These are phyloP conservation scores for Blastobotrys attinorum DNA, from an alignment of 805 yeast genomes.

Conservation along the genomic window DNA sequence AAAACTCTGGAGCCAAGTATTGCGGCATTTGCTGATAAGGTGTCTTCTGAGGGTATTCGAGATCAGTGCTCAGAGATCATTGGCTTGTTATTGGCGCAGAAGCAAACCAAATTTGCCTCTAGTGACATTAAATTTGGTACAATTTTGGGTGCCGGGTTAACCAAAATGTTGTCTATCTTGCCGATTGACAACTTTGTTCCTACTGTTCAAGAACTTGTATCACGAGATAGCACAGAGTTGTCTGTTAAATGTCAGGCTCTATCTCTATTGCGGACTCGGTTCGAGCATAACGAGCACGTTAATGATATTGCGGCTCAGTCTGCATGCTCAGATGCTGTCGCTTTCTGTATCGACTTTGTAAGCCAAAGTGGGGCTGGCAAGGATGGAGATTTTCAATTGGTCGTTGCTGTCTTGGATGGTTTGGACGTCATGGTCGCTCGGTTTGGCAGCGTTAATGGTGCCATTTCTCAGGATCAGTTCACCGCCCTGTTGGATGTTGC, in stretches of 20 bases:
- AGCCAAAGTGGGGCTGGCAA: conserved; percentile 12
- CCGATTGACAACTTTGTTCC: conserved; percentile 69
- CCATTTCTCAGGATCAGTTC: too few relatives aligned
- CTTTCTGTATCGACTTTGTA: conserved; percentile 34
- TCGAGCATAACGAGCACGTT: conserved; percentile 57
- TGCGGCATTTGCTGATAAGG: too few relatives aligned
- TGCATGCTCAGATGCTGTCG: conserved; percentile 40
- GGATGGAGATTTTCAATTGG: conserved; percentile 34
- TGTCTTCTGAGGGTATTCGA: neutral
- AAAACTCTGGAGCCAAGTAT: neutral
- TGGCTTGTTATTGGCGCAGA: neutral
- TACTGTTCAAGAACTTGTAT: conserved; percentile 42
- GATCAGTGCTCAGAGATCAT: neutral
- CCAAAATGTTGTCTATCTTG: conserved; percentile 55
- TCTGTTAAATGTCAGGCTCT: conserved; percentile 57
- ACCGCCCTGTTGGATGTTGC: conserved; percentile 38
- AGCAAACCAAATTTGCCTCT: too few relatives aligned
- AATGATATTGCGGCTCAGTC: conserved; percentile 46
- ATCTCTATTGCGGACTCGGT: conserved; percentile 54
- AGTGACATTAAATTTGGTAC: neutral
- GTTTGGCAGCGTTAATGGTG: conserved; percentile 40
- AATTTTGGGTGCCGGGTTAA: conserved; percentile 30
- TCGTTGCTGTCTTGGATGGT: conserved; percentile 65
- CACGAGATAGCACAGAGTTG: conserved; percentile 28
- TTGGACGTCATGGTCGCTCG: conserved; percentile 54